Percentiles rank a stretch among this genome's conserved stretches.
These are phyloP conservation scores for Naegleria lovaniensis DNA, from an alignment of 208 protist species.

Conservation along the genomic window DNA sequence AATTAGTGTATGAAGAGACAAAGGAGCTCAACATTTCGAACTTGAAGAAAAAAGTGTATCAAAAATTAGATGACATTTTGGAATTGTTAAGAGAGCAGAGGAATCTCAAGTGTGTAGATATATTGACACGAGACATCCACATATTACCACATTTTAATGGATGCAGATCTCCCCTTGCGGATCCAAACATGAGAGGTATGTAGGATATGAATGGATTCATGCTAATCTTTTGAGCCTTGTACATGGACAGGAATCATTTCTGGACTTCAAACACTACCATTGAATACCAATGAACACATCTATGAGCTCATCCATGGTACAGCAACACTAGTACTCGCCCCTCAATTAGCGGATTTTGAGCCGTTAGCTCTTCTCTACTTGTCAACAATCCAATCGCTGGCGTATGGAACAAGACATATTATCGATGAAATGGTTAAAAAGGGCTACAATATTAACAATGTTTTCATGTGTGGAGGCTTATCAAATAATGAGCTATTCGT, in stretches of 20 bases:
- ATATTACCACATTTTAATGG: conserved; percentile 44
- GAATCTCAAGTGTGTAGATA: not conserved
- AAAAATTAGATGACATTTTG: not conserved
- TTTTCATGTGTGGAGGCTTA: conserved; percentile 39
- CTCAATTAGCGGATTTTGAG: not conserved
- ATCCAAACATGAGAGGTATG: conserved; percentile 38
- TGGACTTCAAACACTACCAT: not conserved
- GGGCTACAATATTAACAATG: conserved; percentile 27
- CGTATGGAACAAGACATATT: conserved; percentile 35
- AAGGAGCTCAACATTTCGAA: not conserved
- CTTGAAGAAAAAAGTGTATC: not conserved
- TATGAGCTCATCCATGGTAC: not conserved
- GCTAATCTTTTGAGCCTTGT: too few species aligned
- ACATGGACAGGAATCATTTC: not conserved
- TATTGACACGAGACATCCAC: conserved; percentile 23
- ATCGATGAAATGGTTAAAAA: conserved; percentile 22
- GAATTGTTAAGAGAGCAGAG: not conserved
- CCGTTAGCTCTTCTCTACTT: conserved; percentile 33
- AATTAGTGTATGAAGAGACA: not conserved
- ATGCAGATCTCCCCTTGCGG: conserved; percentile 40
- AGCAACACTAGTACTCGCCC: not conserved
- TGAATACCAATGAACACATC: not conserved
- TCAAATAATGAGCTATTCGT: conserved; percentile 43
- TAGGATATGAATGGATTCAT: conserved; percentile 26
- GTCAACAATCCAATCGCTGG: conserved; percentile 33